These are phyloP conservation scores for Chaetomiaceae sp. DNA, from an alignment of 2,329 filamentous ascomycete species.

Conservation along the genomic window DNA sequence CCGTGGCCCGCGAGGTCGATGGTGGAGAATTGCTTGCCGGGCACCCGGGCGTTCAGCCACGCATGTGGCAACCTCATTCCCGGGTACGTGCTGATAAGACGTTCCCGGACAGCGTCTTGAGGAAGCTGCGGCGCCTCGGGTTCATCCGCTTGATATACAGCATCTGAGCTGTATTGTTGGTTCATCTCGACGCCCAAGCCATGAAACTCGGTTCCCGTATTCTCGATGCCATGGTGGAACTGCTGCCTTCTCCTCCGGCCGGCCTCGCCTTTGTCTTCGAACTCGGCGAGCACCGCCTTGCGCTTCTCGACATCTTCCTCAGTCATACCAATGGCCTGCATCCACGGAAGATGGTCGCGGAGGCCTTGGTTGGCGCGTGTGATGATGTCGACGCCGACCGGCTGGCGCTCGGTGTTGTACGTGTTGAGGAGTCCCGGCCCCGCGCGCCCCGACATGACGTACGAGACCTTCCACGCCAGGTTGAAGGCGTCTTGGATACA, in stretches of 20 bases:
- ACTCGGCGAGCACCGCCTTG: slow-evolving; percentile 34
- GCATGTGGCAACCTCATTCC: slow-evolving; percentile 57
- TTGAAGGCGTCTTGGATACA: slow-evolving; percentile 55
- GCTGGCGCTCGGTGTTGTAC: slow-evolving; percentile 45
- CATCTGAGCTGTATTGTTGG: slow-evolving; percentile 46
- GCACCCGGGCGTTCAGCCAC: slow-evolving; percentile 51
- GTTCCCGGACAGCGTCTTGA: slow-evolving; percentile 38
- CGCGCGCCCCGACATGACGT: slow-evolving; percentile 39
- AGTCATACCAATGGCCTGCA: slow-evolving; percentile 42
- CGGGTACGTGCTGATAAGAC: slow-evolving; percentile 50
- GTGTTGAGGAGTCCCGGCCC: slow-evolving; percentile 36
- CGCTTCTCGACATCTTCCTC: slow-evolving; percentile 36
- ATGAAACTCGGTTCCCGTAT: slow-evolving; percentile 46
- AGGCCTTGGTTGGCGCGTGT: slow-evolving; percentile 54
- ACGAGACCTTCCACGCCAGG: slow-evolving; percentile 51
- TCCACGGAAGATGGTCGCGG: slow-evolving; percentile 45
- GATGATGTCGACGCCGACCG: slow-evolving; percentile 45
- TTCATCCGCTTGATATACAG: slow-evolving; percentile 43
- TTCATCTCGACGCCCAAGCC: slow-evolving; percentile 56
- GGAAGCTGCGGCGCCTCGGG: slow-evolving; percentile 17
- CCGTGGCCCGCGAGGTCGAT: slow-evolving; percentile 57
- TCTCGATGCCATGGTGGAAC: slow-evolving; percentile 39
- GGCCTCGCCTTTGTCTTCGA: slow-evolving; percentile 33
- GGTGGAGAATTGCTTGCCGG: slow-evolving; percentile 47
- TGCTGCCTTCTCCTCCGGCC: slow-evolving; percentile 36